Evolutionary conservation across 257 asterid species (phyloP).

Genomic region (Linaria vulgaris): DNA sequence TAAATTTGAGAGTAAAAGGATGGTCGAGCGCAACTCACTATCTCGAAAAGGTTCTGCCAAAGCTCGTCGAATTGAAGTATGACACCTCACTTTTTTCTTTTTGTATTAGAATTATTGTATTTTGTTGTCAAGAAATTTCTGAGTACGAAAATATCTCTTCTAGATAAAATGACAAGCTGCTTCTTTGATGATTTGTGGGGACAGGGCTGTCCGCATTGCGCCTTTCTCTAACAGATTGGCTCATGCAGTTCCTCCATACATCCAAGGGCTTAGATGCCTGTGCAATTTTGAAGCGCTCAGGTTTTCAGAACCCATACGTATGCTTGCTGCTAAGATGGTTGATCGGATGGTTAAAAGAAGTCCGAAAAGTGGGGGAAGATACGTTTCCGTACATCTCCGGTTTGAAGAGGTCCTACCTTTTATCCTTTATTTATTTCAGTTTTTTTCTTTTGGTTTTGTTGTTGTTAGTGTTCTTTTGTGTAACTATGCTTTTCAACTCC

Average conservation of each 20-base stretch:
- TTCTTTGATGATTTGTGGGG: constrained; percentile 32
- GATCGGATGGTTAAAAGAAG: constrained; percentile 88
- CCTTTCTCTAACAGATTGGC: constrained; percentile 99
- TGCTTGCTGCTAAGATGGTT: constrained; percentile 96
- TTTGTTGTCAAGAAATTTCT: too few species aligned
- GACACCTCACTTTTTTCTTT: constrained; percentile 31
- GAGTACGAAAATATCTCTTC: constrained; percentile 4
- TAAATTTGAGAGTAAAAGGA: constrained; percentile 89
- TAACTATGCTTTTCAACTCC: constrained; percentile 8
- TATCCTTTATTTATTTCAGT: neutral
- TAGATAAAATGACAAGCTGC: constrained; percentile 17
- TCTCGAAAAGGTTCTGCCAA: constrained; percentile 86
- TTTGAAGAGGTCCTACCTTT: constrained; percentile 82
- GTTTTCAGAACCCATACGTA: constrained; percentile 90
- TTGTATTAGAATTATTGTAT: neutral
- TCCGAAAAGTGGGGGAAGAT: constrained; percentile 70
- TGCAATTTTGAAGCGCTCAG: constrained; percentile 97
- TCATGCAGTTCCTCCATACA: constrained; percentile 79
- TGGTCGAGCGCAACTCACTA: constrained; percentile 91
- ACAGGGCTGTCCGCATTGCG: constrained; percentile 98
- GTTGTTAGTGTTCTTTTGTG: neutral
- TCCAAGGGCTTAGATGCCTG: constrained; percentile 89
- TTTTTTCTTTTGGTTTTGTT: neutral
- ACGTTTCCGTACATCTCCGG: constrained; percentile 91
- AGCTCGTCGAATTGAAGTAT: constrained; percentile 76